Base-by-base conservation (phyloP, 2,329 filamentous ascomycete species). In the Arthrocladium fulminans region DNA sequence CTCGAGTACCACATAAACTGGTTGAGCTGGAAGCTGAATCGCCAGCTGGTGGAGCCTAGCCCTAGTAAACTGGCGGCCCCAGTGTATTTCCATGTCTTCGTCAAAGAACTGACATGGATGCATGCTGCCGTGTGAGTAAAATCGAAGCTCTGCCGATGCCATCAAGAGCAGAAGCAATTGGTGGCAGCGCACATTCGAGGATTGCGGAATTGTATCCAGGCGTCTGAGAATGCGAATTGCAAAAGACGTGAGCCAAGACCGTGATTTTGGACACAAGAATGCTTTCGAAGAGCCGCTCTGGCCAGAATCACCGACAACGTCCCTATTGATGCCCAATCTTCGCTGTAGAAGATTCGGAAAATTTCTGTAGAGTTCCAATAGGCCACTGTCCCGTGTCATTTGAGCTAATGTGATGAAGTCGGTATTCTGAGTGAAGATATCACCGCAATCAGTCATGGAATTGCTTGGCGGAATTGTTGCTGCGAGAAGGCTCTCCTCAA, bases 351-450 rank as follows among this genome's bases (percentile, higher is more conserved):
- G 37, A 24, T 73, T 70, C 2, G 75, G 75, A 48, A 77, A 77
- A 24, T 72, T 69, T 20, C 72, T 70, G 56, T 79, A 79, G 17
- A 79, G 59, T 53, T 79, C 74, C 39, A 78, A 62, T 3, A 78
- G 65, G 1, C 73, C 75, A 2, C 72, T 67, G 46, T 70, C 72
- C 27, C 75, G 71, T 51, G 76, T 76, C 1, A 72, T 70, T 53
- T 77, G 72, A 1, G 74, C 75, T 53, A 76, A 68, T 6, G 70
- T 67, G 29, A 77, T 65, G 32, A 78, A 70, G 55, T 79, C 73
- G 61, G 68, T 67, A 45, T 74, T 71, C 2, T 73, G 68, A 0
- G 75, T 78, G 45, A 72, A 68, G 41, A 69, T 65, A 54, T 79
- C 75, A 5, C 71, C 73, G 7, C 73, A 69, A 30, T 74, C 72